phyloP scores from a whole-genome alignment of 768 basidiomycete species.

The Lentinula sp. region DNA sequence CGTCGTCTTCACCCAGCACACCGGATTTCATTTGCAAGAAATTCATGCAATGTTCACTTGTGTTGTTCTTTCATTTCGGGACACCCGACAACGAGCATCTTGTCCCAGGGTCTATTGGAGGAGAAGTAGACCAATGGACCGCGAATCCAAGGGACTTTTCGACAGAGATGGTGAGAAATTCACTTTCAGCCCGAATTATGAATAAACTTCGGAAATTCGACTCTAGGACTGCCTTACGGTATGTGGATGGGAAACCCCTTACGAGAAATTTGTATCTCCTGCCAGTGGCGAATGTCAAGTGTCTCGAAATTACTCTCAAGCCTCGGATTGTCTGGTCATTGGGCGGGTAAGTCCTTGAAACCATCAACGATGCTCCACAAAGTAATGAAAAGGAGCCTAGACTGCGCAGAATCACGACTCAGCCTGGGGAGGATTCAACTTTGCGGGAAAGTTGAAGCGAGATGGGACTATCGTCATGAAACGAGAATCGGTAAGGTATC shows the following conservation, averaged over 20 bases:
- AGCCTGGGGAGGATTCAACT: constrained; percentile 64
- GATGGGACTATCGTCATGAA: constrained; percentile 58
- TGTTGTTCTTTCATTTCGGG: constrained; percentile 37
- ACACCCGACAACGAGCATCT: constrained; percentile 25
- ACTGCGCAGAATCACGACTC: constrained; percentile 47
- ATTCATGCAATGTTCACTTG: constrained; percentile 44
- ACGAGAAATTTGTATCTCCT: constrained; percentile 5
- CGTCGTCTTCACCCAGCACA: constrained; percentile 5
- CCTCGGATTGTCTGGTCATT: constrained; percentile 2
- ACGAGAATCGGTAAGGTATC: constrained; percentile 48
- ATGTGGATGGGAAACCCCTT: background rate
- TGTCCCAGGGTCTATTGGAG: constrained; percentile 13
- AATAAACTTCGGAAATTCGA: background rate
- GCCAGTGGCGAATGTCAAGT: background rate
- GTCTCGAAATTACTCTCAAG: constrained; percentile 1
- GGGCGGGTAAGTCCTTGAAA: constrained; percentile 2
- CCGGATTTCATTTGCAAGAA: constrained; percentile 36
- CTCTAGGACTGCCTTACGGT: constrained; percentile 2
- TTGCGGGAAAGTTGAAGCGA: constrained; percentile 50
- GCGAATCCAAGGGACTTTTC: constrained; percentile 11
- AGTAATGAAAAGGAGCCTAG: constrained; percentile 21
- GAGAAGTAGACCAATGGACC: constrained; percentile 13
- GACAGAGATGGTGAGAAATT: constrained; percentile 11
- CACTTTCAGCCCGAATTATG: background rate
- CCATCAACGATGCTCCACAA: background rate